Conservation (phyloP, 345 rosid species). For the Jatropha curcas region DNA sequence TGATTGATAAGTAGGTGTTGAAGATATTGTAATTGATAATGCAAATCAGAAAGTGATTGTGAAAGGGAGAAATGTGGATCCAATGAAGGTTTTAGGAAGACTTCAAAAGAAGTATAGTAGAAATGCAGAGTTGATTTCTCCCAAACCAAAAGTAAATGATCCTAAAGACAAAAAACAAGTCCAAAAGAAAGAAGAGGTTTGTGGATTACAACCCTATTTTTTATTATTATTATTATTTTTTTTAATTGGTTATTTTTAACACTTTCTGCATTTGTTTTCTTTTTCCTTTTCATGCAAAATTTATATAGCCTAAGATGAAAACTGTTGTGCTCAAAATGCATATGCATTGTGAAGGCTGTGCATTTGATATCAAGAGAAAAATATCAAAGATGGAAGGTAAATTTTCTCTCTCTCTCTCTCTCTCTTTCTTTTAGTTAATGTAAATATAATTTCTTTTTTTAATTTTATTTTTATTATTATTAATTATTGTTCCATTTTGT, state of each 20-base stretch:
- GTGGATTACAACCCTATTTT: neutral
- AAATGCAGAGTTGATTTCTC: conserved; percentile 54
- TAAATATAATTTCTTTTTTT: too few relatives aligned
- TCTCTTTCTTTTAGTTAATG: too few relatives aligned
- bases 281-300: neutral
- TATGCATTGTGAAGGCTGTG: conserved; percentile 80
- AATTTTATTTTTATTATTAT: too few relatives aligned
- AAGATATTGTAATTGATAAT: conserved; percentile 42
- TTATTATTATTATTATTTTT: neutral
- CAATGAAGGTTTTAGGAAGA: conserved; percentile 43
- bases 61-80: conserved; percentile 51
- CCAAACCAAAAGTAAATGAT: conserved; percentile 34
- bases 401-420: neutral
- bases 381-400: conserved; percentile 56
- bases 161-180: conserved; percentile 26
- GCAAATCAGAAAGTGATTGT: conserved; percentile 44
- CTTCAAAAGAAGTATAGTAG: conserved; percentile 49
- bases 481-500: too few relatives aligned
- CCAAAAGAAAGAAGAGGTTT: conserved; percentile 40
- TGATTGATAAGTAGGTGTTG: conserved; percentile 45
- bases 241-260: neutral
- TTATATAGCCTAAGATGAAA: conserved; percentile 39
- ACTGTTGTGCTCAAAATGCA: conserved; percentile 43
- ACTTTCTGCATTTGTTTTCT: too few relatives aligned
- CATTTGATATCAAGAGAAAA: conserved; percentile 42